Percentiles rank a stretch among this genome's conserved stretches.
Conservation (phyloP, 805 yeast species). For the Monosporozyma servazzii region DNA sequence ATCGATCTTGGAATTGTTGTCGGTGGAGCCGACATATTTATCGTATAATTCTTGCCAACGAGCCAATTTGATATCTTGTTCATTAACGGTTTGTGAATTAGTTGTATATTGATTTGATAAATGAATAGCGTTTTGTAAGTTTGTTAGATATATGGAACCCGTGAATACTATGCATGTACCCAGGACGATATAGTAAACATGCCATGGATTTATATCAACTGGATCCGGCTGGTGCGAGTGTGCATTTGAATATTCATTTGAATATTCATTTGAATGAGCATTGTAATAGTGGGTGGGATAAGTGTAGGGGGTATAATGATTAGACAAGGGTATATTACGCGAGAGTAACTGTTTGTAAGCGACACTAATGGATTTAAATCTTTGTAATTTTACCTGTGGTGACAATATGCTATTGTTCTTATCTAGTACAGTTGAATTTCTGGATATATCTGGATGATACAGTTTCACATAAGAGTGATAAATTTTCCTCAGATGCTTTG, state of each 20-base stretch:
- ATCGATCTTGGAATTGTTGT: neutral
- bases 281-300: neutral
- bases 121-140: neutral
- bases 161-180: neutral
- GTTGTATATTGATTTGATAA: neutral
- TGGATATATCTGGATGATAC: constrained; percentile 68
- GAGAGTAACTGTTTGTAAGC: constrained; percentile 38
- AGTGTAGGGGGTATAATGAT: neutral
- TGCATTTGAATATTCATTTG: neutral
- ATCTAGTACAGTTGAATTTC: neutral
- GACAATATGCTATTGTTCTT: constrained; percentile 6
- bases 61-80: neutral
- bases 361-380: constrained; percentile 47
- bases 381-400: constrained; percentile 23
- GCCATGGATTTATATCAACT: neutral
- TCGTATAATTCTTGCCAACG: neutral
- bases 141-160: neutral
- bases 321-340: neutral
- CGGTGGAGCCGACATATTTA: neutral
- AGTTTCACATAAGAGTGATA: constrained; percentile 58
- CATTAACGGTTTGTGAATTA: neutral
- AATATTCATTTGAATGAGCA: neutral
- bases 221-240: neutral
- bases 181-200: neutral
- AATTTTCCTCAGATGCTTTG: constrained; percentile 34